Evolutionary conservation across 2,329 filamentous ascomycete species (phyloP), one percentile per base, ranked within the genome.

Genomic region (Fusarium protoensiforme): DNA sequence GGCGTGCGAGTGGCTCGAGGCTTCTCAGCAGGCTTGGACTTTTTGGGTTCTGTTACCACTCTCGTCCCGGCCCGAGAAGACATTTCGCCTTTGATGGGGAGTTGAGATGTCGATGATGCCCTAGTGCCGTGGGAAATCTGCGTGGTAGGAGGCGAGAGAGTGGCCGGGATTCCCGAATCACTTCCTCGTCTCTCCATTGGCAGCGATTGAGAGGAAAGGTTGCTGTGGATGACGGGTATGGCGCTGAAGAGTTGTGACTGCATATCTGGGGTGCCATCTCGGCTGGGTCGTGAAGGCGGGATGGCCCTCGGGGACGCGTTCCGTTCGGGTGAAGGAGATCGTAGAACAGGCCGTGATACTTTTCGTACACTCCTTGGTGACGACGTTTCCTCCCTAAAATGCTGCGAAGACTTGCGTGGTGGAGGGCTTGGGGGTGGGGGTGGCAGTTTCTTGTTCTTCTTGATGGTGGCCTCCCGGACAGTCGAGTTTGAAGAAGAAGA

Each of bases 401-500:
- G 89, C 43, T 90, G 86, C 0, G 90, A 92, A 13, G 89, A 90
- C 75, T 89, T 91, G 48, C 90, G 87, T 4, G 89, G 88, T 4
- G 90, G 89, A 13, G 91, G 90, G 64, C 87, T 93, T 13, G 88
- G 89, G 13, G 90, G 87, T 8, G 85, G 81, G 2, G 85, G 83
- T n/a, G 85, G 81, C 6, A 87, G 77, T 22, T 81, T 80, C 75
- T 84, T 86, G 75, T 84, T 87, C 67, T 80, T 85, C 70, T 81
- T 86, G 22, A 67, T 69, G 14, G 85, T 85, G 27, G 85, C 86
- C 18, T 84, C 87, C 36, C 90, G 87, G 10, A 93, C 88, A 3
- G 91, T 93, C 8, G 92, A 93, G 68, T 88, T 90, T 7, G 92
- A 93, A 0, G 92, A 94, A 0, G 92, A 94, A 1, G 92, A 94